These are phyloP conservation scores for Craterostigma plantagineum DNA, from an alignment of 257 asterid species.

Conservation along the genomic window DNA sequence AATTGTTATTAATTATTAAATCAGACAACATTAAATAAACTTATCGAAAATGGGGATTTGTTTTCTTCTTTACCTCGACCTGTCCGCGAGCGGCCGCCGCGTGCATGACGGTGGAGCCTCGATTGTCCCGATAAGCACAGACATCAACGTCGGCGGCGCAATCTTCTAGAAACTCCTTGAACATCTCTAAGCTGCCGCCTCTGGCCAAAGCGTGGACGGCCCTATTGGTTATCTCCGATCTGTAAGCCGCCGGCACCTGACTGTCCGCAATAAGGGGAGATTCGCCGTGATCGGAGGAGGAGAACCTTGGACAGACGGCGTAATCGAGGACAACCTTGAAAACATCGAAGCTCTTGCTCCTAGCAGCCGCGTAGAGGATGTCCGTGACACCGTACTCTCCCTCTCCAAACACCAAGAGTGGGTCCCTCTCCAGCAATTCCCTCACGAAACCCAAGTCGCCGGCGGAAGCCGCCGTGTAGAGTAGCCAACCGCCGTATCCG, in stretches of 20 bases:
- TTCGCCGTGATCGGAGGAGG: conserved; percentile 21
- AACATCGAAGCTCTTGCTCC: conserved; percentile 54
- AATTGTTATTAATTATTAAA: background rate
- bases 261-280: conserved; percentile 21
- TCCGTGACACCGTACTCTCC: conserved; percentile 92
- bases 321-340: conserved; percentile 44
- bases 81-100: conserved; percentile 89
- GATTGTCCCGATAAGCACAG: conserved; percentile 47
- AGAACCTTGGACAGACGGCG: conserved; percentile 52
- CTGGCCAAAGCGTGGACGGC: conserved; percentile 94
- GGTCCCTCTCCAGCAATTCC: conserved; percentile 58
- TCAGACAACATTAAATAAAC: background rate
- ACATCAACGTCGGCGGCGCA: conserved; percentile 32
- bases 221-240: conserved; percentile 63
- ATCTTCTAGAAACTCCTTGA: conserved; percentile 57
- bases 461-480: conserved; percentile 92
- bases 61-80: conserved; percentile 39
- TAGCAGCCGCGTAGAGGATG: conserved; percentile 68
- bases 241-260: conserved; percentile 49
- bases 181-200: conserved; percentile 59
- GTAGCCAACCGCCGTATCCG: conserved; percentile 89
- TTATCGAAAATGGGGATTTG: background rate
- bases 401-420: conserved; percentile 78
- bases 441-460: conserved; percentile 56
- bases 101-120: conserved; percentile 65